A percentile compares a stretch with the other conserved stretches of the same genome.
Evolutionary conservation across 805 yeast genomes (phyloP).

Genomic region (Ogataea minuta): DNA sequence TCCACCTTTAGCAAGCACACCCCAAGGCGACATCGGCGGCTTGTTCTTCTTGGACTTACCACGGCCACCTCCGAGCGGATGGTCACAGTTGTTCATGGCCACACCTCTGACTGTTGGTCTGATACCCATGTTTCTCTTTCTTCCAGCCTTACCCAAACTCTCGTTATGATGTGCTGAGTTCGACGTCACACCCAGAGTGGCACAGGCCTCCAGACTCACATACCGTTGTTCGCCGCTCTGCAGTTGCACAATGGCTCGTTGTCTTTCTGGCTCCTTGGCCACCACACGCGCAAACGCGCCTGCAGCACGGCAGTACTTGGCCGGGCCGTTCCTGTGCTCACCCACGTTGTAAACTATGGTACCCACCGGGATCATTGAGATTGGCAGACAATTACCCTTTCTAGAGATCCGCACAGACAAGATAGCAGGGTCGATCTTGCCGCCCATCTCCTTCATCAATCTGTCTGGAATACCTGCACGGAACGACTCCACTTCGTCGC

Average conservation of each 20-base stretch:
- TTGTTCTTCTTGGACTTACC: conserved; percentile 98
- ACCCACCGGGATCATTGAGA: conserved; percentile 92
- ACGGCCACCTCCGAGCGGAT: conserved; percentile 99
- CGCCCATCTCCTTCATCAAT: conserved; percentile 81
- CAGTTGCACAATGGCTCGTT: conserved; percentile 74
- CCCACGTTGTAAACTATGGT: conserved; percentile 87
- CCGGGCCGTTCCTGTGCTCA: conserved; percentile 70
- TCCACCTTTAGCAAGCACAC: conserved; percentile 84
- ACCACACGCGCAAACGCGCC: conserved; percentile 90
- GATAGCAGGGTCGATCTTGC: conserved; percentile 88
- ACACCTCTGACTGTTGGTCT: conserved; percentile 97
- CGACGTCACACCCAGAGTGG: conserved; percentile 90
- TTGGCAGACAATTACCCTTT: conserved; percentile 92
- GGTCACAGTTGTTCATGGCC: conserved; percentile 96
- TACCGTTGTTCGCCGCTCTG: conserved; percentile 94
- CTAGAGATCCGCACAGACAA: conserved; percentile 82
- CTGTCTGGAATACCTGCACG: conserved; percentile 82
- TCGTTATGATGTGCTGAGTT: conserved; percentile 89
- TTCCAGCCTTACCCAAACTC: conserved; percentile 94
- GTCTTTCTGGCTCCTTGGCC: conserved; percentile 68
- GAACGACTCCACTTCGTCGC: conserved; percentile 87
- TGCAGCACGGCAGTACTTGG: conserved; percentile 88
- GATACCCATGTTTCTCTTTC: conserved; percentile 86
- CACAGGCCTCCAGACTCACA: conserved; percentile 81
- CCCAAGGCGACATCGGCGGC: conserved; percentile 95